Base-by-base conservation (phyloP, 148 eudicot genomes). In the Pharnaceum exiguum region DNA sequence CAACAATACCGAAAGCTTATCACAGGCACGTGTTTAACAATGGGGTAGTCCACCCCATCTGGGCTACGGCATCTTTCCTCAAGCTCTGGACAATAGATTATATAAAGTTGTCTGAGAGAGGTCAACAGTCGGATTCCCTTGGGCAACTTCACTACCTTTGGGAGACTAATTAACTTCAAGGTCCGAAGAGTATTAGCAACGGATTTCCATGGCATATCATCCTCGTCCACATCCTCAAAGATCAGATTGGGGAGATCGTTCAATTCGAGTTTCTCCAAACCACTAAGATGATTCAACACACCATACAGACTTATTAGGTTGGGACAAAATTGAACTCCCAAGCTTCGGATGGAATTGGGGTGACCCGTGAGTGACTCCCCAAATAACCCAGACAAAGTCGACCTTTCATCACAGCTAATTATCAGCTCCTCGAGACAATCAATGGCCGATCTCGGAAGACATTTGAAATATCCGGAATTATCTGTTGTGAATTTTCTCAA, bases 31-130 rank as follows among this genome's bases (percentile, higher is more conserved):
- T 9, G 55, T 12, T 62, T 26, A 52, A 62, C 39, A 25, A 36
- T 28, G 13, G 36, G 66, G 57, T 57, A 62, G 24, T 62, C 57
- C 7, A 5, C 48, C 3, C 66, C 57, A 29, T 7, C 18, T 2
- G 38, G 51, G 5, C 32, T 30, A 5, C 31, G n/a, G 42, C 65
- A 59, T 51, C 65, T 67, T 51, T 42, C 59, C 27, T 53, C 43
- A 11, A 67, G 17, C 10, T 27, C 5, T 6, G 52, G 51, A 23
- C 29, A 17, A 23, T 26, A 2, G 10, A 25, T 0, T 10, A 67
- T 31, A 8, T 11, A 23, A 4, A 66, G 38, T 24, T 4, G 3
- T 3, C 8, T 38, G 12, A 66, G 39, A 12, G 49, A 57, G 22
- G 18, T 19, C 18, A 66, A 49, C 18, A 30, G 22, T 8, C 27